A percentile compares a stretch with the other conserved stretches of the same genome.
Conservation (phyloP, 192 early-diverging fungal species). For the Coemansia sp. region DNA sequence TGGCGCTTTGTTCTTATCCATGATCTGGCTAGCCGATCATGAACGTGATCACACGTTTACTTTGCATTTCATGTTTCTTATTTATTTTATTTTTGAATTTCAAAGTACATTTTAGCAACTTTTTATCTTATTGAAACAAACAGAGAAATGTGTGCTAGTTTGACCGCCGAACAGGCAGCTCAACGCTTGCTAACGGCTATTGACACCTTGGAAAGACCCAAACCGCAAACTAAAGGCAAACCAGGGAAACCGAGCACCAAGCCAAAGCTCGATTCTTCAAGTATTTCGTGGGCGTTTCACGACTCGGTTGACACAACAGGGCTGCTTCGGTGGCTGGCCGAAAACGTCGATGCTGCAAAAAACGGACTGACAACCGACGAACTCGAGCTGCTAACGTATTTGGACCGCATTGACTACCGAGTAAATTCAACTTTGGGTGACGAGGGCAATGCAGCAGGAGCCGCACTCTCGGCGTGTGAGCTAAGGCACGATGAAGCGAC, state of each 20-base stretch:
- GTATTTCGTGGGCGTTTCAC: conserved; percentile 52
- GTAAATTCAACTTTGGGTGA: not conserved
- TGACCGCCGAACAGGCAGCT: conserved; percentile 35
- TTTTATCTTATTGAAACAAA: not conserved
- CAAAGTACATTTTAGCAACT: not conserved
- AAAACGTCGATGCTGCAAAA: conserved; percentile 25
- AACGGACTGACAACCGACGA: conserved; percentile 37
- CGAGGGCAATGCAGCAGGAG: not conserved
- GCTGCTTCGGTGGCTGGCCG: conserved; percentile 34
- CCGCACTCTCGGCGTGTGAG: conserved; percentile 19
- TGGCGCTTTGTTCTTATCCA: too few species aligned
- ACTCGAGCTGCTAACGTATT: conserved; percentile 33
- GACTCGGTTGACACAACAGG: conserved; percentile 40
- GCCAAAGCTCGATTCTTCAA: conserved; percentile 22
- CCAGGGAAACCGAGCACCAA: not conserved
- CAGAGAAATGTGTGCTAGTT: conserved; percentile 6
- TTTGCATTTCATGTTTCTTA: conserved; percentile 8
- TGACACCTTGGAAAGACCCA: conserved; percentile 16
- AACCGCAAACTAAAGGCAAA: not conserved
- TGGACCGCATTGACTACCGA: conserved; percentile 29
- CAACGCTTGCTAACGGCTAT: conserved; percentile 30
- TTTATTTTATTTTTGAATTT: conserved; percentile 9
- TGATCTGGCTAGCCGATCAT: too few species aligned
- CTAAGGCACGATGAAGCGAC: conserved; percentile 9
- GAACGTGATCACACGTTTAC: not conserved